Base-by-base conservation (phyloP, 306 rosid species). In the Corylus americana region DNA sequence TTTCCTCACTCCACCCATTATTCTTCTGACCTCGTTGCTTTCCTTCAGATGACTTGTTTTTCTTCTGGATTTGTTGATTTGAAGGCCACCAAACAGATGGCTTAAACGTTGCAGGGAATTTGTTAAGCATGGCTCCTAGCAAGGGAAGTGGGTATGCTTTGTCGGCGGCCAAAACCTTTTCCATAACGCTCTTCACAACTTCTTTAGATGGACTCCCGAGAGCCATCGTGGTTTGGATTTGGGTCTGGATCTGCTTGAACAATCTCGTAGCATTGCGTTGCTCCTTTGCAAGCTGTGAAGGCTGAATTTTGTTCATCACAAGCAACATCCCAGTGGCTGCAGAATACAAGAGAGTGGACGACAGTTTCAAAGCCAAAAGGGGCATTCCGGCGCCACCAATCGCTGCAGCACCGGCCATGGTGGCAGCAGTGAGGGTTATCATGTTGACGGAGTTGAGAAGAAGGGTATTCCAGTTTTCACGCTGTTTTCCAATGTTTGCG, bases 81-180 rank as follows among this genome's bases (percentile, higher is more conserved):
- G 53, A n/a, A 76, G 98, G 94, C 98, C 96, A 94, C 98, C 98
- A 94, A 45, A 70, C 81, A 17, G 98, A 96, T 1, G 96, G 94
- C 74, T 89, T 91, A 35, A 77, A 83, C 1, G 73, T 84, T 8
- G 74, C 11, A 0, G 97, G 98, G 54, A 82, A 90, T 62, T 94
- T 94, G 18, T 92, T 94, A 54, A 92, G 82, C 98, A 94, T 94
- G 0, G 61, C 85, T 13, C 98, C 98, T 7, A 94, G 77, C 39
- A 94, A n/a, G 0, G 97, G 94, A 81, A 94, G 97, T 11, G 98
- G 98, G 82, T 80, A 92, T 1, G 96, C 98, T 81, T 53, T 86
- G 85, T 93, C 98, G 0, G 91, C 82, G 0, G 91, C 89, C 80
- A 93, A 77, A 67, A 91, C 85, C 71, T 79, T 89, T n/a, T 84